Conservation (phyloP, 2,329 filamentous ascomycete genomes). For the Neocatenulostroma microsporum region DNA sequence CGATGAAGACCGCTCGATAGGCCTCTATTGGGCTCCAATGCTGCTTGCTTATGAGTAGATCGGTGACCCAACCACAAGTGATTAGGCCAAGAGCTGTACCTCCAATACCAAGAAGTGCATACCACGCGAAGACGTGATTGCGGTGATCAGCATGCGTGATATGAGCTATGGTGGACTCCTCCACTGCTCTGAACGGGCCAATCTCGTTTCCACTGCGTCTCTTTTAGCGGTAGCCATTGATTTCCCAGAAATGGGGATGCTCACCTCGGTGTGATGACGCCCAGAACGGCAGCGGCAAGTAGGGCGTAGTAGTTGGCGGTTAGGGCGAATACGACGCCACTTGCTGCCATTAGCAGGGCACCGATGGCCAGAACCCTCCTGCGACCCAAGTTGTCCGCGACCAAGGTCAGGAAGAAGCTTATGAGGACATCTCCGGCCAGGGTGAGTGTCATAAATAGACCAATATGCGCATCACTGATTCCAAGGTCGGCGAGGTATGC, state of each 20-base stretch:
- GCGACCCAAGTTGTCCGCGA: constrained; percentile 26
- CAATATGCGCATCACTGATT: constrained; percentile 25
- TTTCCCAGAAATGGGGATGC: not conserved
- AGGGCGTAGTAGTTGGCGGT: constrained; percentile 23
- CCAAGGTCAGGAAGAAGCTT: constrained; percentile 22
- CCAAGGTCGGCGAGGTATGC: constrained; percentile 23
- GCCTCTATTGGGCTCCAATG: constrained; percentile 34
- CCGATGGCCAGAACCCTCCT: constrained; percentile 23
- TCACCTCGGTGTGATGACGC: constrained; percentile 24
- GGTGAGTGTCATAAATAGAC: constrained; percentile 30
- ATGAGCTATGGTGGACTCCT: constrained; percentile 29
- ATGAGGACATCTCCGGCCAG: constrained; percentile 27
- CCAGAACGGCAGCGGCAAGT: constrained; percentile 26
- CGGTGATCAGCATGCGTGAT: constrained; percentile 19
- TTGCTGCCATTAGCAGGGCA: constrained; percentile 22
- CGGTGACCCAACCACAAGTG: constrained; percentile 32
- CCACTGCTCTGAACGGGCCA: constrained; percentile 29
- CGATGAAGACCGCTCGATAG: constrained; percentile 36
- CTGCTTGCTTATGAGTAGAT: constrained; percentile 23
- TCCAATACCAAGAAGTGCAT: constrained; percentile 23
- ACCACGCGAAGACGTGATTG: constrained; percentile 26
- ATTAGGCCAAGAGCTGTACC: constrained; percentile 24
- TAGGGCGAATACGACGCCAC: constrained; percentile 24
- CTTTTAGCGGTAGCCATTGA: no score
- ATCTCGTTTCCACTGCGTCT: constrained; percentile 28